phyloP scores from a whole-genome alignment of 257 asterid species.

The Hygrophila difformis region DNA sequence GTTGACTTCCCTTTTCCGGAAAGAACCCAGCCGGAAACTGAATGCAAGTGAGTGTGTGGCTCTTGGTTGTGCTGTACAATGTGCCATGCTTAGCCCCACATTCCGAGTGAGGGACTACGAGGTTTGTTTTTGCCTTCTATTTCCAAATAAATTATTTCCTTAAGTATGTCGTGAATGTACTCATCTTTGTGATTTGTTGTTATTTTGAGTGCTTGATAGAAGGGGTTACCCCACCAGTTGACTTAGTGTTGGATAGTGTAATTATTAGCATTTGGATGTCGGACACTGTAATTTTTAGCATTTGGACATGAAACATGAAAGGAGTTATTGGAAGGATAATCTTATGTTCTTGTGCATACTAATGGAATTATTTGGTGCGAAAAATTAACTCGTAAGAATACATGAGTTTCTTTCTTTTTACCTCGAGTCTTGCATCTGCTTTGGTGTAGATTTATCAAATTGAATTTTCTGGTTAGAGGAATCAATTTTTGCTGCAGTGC shows the following conservation, averaged over 20 bases:
- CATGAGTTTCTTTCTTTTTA: no score
- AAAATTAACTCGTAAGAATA: no score
- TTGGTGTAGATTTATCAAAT: no score
- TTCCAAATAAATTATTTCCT: not conserved
- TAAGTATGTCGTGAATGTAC: not conserved
- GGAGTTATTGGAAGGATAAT: not conserved
- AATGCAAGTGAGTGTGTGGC: constrained; percentile 99
- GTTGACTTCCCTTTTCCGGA: constrained; percentile 51
- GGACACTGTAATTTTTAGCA: constrained; percentile 3
- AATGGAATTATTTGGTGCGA: not conserved
- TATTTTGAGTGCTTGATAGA: no score
- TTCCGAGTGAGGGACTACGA: constrained; percentile 82
- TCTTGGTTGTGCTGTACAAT: constrained; percentile 92
- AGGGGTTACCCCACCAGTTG: no score
- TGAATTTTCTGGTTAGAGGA: no score
- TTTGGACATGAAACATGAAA: not conserved
- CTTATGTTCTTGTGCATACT: not conserved
- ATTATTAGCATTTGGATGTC: constrained; percentile 8
- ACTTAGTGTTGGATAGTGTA: no score
- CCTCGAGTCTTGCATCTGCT: no score
- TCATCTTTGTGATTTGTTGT: no score
- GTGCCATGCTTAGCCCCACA: constrained; percentile 92
- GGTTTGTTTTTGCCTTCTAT: constrained; percentile 42
- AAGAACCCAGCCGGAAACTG: constrained; percentile 73
- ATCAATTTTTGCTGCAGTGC: not conserved